phyloP scores from a whole-genome alignment of 169 alveolate genomes.

The Plasmodium vinckei region DNA sequence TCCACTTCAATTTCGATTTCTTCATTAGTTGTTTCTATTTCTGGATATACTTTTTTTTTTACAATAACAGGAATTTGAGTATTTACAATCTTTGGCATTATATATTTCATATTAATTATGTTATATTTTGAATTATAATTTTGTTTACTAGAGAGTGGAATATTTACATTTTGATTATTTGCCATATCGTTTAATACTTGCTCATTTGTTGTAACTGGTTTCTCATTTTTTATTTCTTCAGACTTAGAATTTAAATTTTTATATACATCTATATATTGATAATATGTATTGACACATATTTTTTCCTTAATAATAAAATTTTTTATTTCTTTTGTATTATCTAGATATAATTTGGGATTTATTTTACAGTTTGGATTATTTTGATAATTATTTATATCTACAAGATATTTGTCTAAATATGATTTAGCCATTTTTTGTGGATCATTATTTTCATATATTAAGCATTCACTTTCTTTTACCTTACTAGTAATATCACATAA shows the following conservation, averaged over 20 bases:
- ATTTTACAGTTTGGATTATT: constrained; percentile 36
- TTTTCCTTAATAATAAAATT: constrained; percentile 47
- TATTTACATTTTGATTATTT: constrained; percentile 5
- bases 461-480: neutral
- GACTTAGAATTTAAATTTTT: constrained; percentile 3
- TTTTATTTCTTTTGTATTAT: constrained; percentile 31
- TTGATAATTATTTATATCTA: constrained; percentile 16
- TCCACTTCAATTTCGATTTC: constrained; percentile 58
- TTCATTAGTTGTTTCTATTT: constrained; percentile 48
- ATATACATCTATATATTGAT: constrained; percentile 64
- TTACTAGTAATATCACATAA: neutral
- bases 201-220: constrained; percentile 22
- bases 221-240: constrained; percentile 46
- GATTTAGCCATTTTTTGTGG: constrained; percentile 11
- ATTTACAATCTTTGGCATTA: constrained; percentile 52
- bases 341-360: constrained; percentile 21
- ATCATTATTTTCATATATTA: neutral
- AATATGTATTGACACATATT: constrained; percentile 18
- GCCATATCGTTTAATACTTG: neutral
- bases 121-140: constrained; percentile 20
- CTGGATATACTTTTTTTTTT: constrained; percentile 53
- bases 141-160: constrained; percentile 44
- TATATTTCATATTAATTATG: constrained; percentile 23
- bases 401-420: constrained; percentile 17
- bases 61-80: constrained; percentile 40